Evolutionary conservation across 345 rosid genomes (phyloP).

Genomic region (Arabis hirsuta): DNA sequence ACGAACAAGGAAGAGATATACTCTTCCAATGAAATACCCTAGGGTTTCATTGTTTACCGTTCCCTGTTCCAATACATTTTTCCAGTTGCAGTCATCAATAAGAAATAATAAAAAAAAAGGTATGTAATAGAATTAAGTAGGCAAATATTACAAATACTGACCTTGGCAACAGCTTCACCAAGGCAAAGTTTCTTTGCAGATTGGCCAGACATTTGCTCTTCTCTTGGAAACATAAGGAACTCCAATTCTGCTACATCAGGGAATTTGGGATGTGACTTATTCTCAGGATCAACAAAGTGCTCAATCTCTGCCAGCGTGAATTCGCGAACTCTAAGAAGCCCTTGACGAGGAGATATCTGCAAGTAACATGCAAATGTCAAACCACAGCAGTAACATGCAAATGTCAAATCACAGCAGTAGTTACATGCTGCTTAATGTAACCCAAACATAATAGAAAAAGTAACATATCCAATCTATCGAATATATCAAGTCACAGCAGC

Average conservation of each 20-base stretch:
- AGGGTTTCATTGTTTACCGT: slow-evolving; percentile 93
- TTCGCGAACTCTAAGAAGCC: slow-evolving; percentile 92
- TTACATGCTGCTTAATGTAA: neutral
- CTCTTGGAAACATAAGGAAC: slow-evolving; percentile 92
- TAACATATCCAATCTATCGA: neutral
- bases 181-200: slow-evolving; percentile 64
- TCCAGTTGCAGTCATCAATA: slow-evolving; percentile 31
- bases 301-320: slow-evolving; percentile 96
- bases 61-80: slow-evolving; percentile 52
- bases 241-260: slow-evolving; percentile 67
- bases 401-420: too few relatives aligned
- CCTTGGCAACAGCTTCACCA: slow-evolving; percentile 87
- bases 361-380: neutral
- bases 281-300: slow-evolving; percentile 96
- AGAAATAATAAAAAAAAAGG: neutral
- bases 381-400: neutral
- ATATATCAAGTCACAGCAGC: slow-evolving; percentile 5
- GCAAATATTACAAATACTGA: slow-evolving; percentile 36
- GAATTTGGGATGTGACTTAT: slow-evolving; percentile 89
- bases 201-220: slow-evolving; percentile 83
- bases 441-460: neutral
- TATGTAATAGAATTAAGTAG: neutral
- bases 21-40: slow-evolving; percentile 96
- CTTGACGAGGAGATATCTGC: slow-evolving; percentile 99
- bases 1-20: slow-evolving; percentile 73